Evolutionary conservation across 257 asterid species (phyloP).

Genomic region (Marsdenia floribunda): DNA sequence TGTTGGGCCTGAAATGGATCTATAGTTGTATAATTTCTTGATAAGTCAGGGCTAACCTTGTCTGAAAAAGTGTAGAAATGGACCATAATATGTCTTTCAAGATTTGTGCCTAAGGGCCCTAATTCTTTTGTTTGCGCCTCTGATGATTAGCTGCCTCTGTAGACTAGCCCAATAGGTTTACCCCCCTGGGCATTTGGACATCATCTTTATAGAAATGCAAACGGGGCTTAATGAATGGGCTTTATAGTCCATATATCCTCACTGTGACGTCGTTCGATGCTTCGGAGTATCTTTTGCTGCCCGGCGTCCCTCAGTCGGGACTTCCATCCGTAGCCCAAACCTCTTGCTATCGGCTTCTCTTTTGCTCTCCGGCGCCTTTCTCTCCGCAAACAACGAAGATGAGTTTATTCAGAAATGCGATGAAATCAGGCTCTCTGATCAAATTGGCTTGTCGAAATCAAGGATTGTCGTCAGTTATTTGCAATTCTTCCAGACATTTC

Average conservation of each 20-base stretch:
- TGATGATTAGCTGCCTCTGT: too few species aligned
- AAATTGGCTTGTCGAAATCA: slow-evolving; percentile 16
- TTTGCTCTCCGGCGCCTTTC: background rate
- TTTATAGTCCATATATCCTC: too few species aligned
- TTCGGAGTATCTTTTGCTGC: background rate
- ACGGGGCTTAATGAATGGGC: background rate
- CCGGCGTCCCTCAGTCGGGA: background rate
- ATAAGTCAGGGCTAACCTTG: too few species aligned
- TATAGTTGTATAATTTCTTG: too few species aligned
- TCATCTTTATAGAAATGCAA: background rate
- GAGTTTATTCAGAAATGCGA: slow-evolving; percentile 37
- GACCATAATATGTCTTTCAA: too few species aligned
- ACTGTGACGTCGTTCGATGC: background rate
- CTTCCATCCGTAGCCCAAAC: background rate
- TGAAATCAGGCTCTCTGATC: slow-evolving; percentile 33
- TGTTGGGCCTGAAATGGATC: too few species aligned
- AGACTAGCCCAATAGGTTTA: background rate
- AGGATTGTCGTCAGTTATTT: slow-evolving; percentile 11
- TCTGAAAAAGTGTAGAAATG: too few species aligned
- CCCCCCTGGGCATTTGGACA: background rate
- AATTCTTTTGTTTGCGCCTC: too few species aligned
- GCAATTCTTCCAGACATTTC: slow-evolving; percentile 29
- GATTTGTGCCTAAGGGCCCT: too few species aligned
- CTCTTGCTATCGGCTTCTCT: background rate
- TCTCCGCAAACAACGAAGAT: slow-evolving; percentile 20